Evolutionary conservation across 1,284 basidiomycete genomes (phyloP), one percentile per base, ranked within the genome.

Genomic region (Sphaerobolus stellatus): DNA sequence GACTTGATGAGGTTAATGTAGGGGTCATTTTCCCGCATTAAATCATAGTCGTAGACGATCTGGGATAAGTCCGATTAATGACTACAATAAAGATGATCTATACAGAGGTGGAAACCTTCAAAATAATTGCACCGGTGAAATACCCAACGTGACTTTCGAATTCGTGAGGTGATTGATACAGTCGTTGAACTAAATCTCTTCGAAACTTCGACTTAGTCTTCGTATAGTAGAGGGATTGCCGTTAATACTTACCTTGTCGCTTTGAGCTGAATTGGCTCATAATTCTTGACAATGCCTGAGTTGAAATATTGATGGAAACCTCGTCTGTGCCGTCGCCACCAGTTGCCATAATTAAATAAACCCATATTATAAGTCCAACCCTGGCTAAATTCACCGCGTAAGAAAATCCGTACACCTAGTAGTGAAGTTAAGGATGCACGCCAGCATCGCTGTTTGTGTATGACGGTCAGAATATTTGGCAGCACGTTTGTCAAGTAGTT

Each of bases 391-490:
- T 13, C 20, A n/a, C 4, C 24, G 50, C 3, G 27, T n/a, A 18
- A 4, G 22, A 22, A 31, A 18, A 48, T 18, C 7, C 24, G 13
- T 7, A 31, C n/a, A n/a, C n/a, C n/a, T n/a, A n/a, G n/a, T n/a
- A 3, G 29, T 11, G 11, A 34, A 16, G 20, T 25, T 14, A 24
- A n/a, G n/a, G 14, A 53, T 44, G 45, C 28, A 53, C 51, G 47
- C 14, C 8, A 38, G 30, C 25, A 46, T 18, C 51, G 47, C 47
- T 16, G 25, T n/a, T 27, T 62, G 33, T 13, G 27, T 59, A 1
- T 84, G 84, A 63, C 84, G 86, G 68, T 88, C 86, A 24, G 84
- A 82, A 66, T 89, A 89, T 52, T 87, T 82, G 5, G 76, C 73
- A 22, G 85, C 84, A 29, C 81, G 80, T 63, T 80, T 84, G 58